Base-by-base conservation (phyloP, 75 land plant species). In the Cryptomeria japonica region DNA sequence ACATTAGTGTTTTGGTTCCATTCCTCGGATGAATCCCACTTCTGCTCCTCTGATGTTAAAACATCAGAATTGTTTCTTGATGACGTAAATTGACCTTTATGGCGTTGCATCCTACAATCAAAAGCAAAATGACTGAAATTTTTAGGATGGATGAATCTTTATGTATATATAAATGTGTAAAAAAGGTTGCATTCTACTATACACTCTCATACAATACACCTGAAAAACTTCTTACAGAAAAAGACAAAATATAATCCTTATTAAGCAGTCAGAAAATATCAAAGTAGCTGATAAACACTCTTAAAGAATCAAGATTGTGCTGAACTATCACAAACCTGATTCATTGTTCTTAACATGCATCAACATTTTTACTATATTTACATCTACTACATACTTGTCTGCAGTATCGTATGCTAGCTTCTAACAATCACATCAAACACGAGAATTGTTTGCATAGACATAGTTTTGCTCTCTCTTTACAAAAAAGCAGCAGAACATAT, bases 61-160 rank as follows among this genome's bases (percentile, higher is more conserved):
- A 42, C 49, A 10, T 80, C 47, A 7, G 84, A 25, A 10, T 18
- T 39, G 42, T 42, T 11, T 47, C 11, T 80, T 28, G 44, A 80
- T 9, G 84, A 44, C 44, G 49, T 42, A 80, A 80, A 80, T 44
- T 80, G 84, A 80, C 84, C 84, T 80, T 80, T 80, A 11, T 80
- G 28, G 32, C 84, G 84, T 44, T 44, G 49, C 31, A 80, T 80
- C 84, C 84, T 80, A 44, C 49, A 44, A 19, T 22, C 10, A 80
- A 80, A 80, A 39, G 42, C 84, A 28, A 80, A 42, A 11, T 10
- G 9, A 80, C 12, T 79, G 82, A 79, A 22, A 34, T 39, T 79
- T 22, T 11, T 44, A 2, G 31, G 47, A 80, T 80, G 44, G 25
- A 18, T 80, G 14, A 80, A 42, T 28, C 13, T 80, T 44, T 25